Evolutionary conservation across 2,329 filamentous ascomycete species (phyloP).

Genomic region (Trichophyton equinum): DNA sequence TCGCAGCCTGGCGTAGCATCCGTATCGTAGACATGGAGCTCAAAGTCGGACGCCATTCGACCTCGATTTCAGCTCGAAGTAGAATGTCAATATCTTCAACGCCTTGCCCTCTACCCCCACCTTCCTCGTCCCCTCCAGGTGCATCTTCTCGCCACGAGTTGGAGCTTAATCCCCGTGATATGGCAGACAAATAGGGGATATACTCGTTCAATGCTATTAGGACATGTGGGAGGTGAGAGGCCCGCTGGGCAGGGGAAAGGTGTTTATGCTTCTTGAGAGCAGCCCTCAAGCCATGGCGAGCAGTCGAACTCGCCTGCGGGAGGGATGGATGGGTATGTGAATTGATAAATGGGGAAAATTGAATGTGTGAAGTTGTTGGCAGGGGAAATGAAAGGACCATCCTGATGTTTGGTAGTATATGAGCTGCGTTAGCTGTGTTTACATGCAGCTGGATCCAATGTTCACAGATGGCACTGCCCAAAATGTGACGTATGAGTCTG

Average conservation of each 20-base stretch:
- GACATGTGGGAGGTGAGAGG: constrained; percentile 57
- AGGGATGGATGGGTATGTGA: constrained; percentile 82
- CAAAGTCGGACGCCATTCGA: constrained; percentile 72
- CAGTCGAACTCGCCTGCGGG: constrained; percentile 66
- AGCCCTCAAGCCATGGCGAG: constrained; percentile 70
- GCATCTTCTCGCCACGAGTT: constrained; percentile 22
- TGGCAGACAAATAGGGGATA: constrained; percentile 66
- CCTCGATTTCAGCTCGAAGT: constrained; percentile 54
- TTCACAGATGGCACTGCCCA: background rate
- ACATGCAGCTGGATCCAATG: background rate
- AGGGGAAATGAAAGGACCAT: constrained; percentile 89
- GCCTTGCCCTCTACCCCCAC: background rate
- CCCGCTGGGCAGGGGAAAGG: constrained; percentile 58
- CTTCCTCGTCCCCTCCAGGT: constrained; percentile 2
- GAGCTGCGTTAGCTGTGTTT: background rate
- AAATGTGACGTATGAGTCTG: background rate
- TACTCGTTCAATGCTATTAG: constrained; percentile 61
- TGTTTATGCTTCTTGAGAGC: constrained; percentile 82
- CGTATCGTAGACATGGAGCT: constrained; percentile 26
- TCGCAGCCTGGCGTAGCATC: constrained; percentile 11
- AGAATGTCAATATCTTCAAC: constrained; percentile 54
- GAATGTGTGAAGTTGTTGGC: constrained; percentile 78
- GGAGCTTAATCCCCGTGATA: constrained; percentile 59
- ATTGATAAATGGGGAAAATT: constrained; percentile 63
- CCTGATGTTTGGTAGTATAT: background rate